A percentile compares a stretch with the other conserved stretches of the same genome.
These are phyloP conservation scores for Polytolypa hystricis DNA, from an alignment of 2,329 filamentous ascomycete genomes.

Conservation along the genomic window DNA sequence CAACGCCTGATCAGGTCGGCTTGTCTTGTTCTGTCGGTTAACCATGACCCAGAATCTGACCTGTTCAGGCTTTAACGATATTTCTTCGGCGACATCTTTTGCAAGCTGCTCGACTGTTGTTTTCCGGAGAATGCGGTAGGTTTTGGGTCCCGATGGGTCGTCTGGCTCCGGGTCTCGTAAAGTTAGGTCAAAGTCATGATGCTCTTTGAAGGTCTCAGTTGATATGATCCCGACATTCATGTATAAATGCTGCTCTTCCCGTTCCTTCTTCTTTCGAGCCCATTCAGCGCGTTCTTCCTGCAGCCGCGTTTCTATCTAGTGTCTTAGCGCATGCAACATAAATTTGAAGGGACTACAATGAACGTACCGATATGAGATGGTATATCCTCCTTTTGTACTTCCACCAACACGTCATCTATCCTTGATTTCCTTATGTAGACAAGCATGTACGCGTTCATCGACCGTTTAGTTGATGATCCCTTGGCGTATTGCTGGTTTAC, in stretches of 20 bases:
- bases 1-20: constrained; percentile 79
- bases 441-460: constrained; percentile 94
- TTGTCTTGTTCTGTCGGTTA: constrained; percentile 94
- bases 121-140: constrained; percentile 63
- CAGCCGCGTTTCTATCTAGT: constrained; percentile 52
- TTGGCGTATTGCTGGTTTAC: constrained; percentile 55
- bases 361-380: constrained; percentile 66
- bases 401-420: constrained; percentile 69
- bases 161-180: constrained; percentile 50
- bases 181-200: constrained; percentile 75
- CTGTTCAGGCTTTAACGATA: constrained; percentile 54
- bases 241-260: constrained; percentile 89
- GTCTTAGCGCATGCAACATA: constrained; percentile 15
- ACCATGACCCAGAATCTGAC: constrained; percentile 95
- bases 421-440: constrained; percentile 88
- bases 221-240: constrained; percentile 74
- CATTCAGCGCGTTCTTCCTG: constrained; percentile 68
- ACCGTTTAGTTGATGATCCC: constrained; percentile 53
- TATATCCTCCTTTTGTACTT: constrained; percentile 65
- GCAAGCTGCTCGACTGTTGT: constrained; percentile 68
- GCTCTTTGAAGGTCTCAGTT: constrained; percentile 66
- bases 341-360: neutral
- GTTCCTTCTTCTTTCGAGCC: constrained; percentile 72
- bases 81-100: constrained; percentile 57
- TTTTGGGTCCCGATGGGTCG: constrained; percentile 59